These are phyloP conservation scores for Paxillus rubicundulus DNA, from an alignment of 768 basidiomycete species.

Conservation along the genomic window DNA sequence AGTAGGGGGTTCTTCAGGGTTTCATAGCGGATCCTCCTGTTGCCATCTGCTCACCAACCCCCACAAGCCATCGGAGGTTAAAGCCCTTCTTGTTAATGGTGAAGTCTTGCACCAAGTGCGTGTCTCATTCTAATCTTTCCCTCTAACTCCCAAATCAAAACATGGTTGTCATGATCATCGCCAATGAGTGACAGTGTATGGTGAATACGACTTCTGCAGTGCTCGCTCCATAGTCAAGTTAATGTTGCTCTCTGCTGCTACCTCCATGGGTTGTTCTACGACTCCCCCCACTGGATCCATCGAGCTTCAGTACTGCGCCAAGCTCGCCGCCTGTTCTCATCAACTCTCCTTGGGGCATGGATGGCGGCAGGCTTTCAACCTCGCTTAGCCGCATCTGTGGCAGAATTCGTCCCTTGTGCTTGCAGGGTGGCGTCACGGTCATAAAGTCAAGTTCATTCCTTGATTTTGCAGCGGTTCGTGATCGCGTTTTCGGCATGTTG, in stretches of 20 bases:
- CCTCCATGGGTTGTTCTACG: constrained; percentile 2
- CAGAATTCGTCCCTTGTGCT: constrained; percentile 22
- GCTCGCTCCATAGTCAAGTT: constrained; percentile 8
- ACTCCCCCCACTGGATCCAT: constrained; percentile 2
- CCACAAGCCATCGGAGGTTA: constrained; percentile 13
- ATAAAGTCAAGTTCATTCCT: constrained; percentile 19
- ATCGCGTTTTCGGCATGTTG: constrained; percentile 21
- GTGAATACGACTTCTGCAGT: not conserved
- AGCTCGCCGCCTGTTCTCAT: constrained; percentile 5
- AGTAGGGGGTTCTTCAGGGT: constrained; percentile 8
- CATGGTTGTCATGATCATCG: constrained; percentile 14
- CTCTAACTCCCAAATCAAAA: constrained; percentile 14
- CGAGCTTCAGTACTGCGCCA: constrained; percentile 3
- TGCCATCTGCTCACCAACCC: constrained; percentile 19
- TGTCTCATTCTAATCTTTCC: constrained; percentile 14
- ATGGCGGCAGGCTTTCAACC: constrained; percentile 17
- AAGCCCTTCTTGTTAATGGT: constrained; percentile 15
- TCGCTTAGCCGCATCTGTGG: constrained; percentile 27
- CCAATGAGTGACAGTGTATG: constrained; percentile 10
- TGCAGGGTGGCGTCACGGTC: constrained; percentile 25
- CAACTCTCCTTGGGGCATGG: constrained; percentile 16
- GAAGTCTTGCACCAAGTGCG: constrained; percentile 6
- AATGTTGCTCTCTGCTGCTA: not conserved
- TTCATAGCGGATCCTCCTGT: constrained; percentile 26
- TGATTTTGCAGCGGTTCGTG: constrained; percentile 20